These are phyloP conservation scores for Xerocomus potaroensis DNA, from an alignment of 768 basidiomycete genomes.

Conservation along the genomic window DNA sequence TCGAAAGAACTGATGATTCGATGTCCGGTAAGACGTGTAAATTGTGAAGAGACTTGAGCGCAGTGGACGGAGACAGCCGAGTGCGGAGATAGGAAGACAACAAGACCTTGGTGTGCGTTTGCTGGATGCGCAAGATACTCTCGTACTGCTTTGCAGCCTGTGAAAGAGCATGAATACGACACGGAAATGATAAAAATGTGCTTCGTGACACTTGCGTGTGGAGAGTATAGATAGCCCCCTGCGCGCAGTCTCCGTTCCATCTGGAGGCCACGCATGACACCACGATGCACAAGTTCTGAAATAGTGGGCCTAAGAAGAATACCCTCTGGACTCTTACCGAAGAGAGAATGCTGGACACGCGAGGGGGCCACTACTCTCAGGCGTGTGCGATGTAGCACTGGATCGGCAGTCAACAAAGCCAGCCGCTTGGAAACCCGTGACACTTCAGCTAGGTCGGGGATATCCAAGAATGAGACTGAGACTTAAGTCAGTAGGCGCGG, in stretches of 20 bases:
- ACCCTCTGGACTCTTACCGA: conserved; percentile 54
- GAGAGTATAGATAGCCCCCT: conserved; percentile 62
- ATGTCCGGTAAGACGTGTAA: conserved; percentile 59
- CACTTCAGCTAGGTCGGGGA: conserved; percentile 62
- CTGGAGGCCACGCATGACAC: conserved; percentile 64
- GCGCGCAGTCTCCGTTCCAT: conserved; percentile 64
- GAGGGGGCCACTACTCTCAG: conserved; percentile 62
- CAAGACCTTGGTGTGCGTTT: conserved; percentile 47
- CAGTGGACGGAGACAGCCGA: conserved; percentile 36
- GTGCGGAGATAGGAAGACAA: conserved; percentile 52
- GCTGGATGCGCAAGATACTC: conserved; percentile 48
- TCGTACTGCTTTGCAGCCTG: conserved; percentile 71
- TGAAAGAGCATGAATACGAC: conserved; percentile 7
- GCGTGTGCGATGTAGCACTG: conserved; percentile 58
- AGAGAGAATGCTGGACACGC: conserved; percentile 61
- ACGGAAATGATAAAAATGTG: neutral
- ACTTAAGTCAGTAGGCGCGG: conserved; percentile 1
- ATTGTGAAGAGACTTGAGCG: conserved; percentile 44
- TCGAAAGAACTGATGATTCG: conserved; percentile 50
- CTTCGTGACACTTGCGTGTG: conserved; percentile 38
- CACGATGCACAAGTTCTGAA: conserved; percentile 61
- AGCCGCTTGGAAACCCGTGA: conserved; percentile 46
- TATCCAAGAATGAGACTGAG: conserved; percentile 65
- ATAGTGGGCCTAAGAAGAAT: conserved; percentile 58
- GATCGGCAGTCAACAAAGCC: conserved; percentile 52